Base-by-base conservation (phyloP, 2,329 filamentous ascomycete species). In the Cordyceps cateniannulata region DNA sequence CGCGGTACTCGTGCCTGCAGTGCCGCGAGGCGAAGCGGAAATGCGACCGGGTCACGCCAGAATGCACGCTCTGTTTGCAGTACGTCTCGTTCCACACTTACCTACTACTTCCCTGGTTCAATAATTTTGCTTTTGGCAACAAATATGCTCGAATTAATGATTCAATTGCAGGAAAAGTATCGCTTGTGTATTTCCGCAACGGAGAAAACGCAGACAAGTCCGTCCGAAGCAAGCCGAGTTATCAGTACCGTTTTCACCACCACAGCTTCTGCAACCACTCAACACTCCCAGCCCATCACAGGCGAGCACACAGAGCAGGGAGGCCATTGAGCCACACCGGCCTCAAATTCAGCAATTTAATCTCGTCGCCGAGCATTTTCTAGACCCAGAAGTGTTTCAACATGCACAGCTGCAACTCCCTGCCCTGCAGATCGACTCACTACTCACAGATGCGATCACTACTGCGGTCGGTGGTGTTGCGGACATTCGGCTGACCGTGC, bases 401-500 rank as follows among this genome's bases (percentile, higher is more conserved):
- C n/a, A 47, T 47, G 57, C 57, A 5, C 48, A 59, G 10, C 40
- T 59, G 35, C 47, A 53, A 12, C 48, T 59, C 12, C 57, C 57
- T 9, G 12, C 20, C 1, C 14, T 38, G n/a, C 57, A 47, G 6
- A 52, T 53, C 6, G 57, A 59, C 49, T 52, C 48, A 7, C 38
- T 59, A 16, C 9, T 59, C 18, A 59, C 57, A 4, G 48, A 53
- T 40, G 40, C 38, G 38, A 27, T 59, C 3, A 18, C n/a, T 14
- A 50, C 47, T 10, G n/a, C 56, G 16, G 58, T 63, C 3, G 63
- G 63, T 14, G 48, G 45, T 44, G 48, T 61, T 18, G 48, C 42
- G 14, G 62, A 62, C 40, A 64, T 65, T 27, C 63, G 62, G 27
- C 25, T 40, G n/a, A 62, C 35, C 1, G 49, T 53, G n/a, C 58